Evolutionary conservation across 495 filamentous ascomycete species (phyloP).

Genomic region (Cairneyella variabilis): DNA sequence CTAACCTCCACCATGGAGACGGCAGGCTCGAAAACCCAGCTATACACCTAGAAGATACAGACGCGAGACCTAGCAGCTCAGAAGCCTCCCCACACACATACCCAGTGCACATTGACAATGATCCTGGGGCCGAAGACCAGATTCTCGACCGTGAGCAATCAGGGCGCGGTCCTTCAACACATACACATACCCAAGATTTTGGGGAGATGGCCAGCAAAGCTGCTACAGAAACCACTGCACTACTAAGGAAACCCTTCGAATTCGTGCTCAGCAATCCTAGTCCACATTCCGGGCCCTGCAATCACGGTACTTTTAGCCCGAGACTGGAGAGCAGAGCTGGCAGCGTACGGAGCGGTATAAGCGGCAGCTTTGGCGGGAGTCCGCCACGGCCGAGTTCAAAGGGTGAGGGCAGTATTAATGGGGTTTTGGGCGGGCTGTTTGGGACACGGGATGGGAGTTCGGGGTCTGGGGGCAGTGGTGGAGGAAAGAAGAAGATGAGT

Average conservation of each 20-base stretch:
- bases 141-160: background rate
- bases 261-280: slow-evolving; percentile 29
- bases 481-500: slow-evolving; percentile 54
- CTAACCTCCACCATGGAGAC: background rate
- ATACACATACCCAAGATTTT: background rate
- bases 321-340: slow-evolving; percentile 47
- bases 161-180: background rate
- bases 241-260: slow-evolving; percentile 33
- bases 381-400: background rate
- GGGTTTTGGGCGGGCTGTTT: slow-evolving; percentile 8
- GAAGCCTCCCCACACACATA: background rate
- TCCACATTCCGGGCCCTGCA: slow-evolving; percentile 51
- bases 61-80: background rate
- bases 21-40: background rate
- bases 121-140: background rate
- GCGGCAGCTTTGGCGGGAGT: slow-evolving; percentile 16
- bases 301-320: slow-evolving; percentile 79
- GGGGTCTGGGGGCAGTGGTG: slow-evolving; percentile 28
- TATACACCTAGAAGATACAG: background rate
- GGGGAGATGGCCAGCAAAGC: background rate
- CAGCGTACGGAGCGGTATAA: slow-evolving; percentile 35
- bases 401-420: slow-evolving; percentile 14
- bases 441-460: slow-evolving; percentile 14
- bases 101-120: background rate
- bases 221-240: slow-evolving; percentile 38